A percentile compares a stretch with the other conserved stretches of the same genome.
Evolutionary conservation across 1,284 basidiomycete species (phyloP).

Genomic region (Malassezia furfur): DNA sequence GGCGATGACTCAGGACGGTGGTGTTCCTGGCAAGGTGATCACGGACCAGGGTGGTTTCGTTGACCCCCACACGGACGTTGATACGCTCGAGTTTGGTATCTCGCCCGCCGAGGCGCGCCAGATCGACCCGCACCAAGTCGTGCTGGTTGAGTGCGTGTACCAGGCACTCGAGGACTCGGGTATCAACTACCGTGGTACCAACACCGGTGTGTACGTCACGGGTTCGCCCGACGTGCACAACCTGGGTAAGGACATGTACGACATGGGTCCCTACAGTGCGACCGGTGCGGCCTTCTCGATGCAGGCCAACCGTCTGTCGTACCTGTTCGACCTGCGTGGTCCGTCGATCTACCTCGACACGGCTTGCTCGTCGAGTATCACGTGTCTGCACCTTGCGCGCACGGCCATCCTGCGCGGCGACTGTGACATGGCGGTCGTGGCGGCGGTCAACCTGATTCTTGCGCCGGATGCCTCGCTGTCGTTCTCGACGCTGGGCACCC

Average conservation of each 20-base stretch:
- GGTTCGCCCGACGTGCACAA: conserved; percentile 19
- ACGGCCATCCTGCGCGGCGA: conserved; percentile 17
- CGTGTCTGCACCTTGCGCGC: conserved; percentile 20
- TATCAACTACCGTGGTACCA: conserved; percentile 19
- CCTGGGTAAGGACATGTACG: conserved; percentile 18
- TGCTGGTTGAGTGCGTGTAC: conserved; percentile 15
- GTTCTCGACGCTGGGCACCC: conserved; percentile 16
- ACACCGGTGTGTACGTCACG: conserved; percentile 21
- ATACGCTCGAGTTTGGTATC: conserved; percentile 21
- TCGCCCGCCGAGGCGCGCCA: conserved; percentile 13
- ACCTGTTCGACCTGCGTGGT: conserved; percentile 21
- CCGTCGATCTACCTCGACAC: conserved; percentile 20
- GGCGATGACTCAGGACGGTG: conserved; percentile 20
- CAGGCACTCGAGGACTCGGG: conserved; percentile 20
- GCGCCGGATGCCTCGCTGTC: conserved; percentile 12
- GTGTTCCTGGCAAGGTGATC: conserved; percentile 15
- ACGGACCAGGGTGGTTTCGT: conserved; percentile 22
- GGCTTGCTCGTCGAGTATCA: conserved; percentile 20
- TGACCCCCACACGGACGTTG: conserved; percentile 15
- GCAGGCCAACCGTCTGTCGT: conserved; percentile 21
- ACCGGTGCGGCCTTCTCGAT: conserved; percentile 18
- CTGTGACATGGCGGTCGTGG: conserved; percentile 22
- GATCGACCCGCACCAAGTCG: conserved; percentile 14
- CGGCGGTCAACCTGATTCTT: conserved; percentile 15
- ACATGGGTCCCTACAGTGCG: conserved; percentile 21